These are phyloP conservation scores for Phytophthora rubi DNA, from an alignment of 352 stramenopile genomes.

Conservation along the genomic window DNA sequence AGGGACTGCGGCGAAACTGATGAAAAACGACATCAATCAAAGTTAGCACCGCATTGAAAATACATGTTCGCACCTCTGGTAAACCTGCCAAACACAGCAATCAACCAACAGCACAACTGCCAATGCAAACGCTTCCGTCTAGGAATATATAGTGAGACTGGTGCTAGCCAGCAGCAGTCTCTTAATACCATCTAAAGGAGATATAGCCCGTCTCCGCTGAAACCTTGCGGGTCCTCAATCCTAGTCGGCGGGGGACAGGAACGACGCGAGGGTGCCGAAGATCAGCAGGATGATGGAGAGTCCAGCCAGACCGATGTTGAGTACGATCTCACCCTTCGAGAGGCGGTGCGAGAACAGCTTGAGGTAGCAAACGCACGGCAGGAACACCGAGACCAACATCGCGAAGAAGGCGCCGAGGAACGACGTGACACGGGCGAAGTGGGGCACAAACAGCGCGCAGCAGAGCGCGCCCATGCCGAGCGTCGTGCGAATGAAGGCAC, in stretches of 20 bases:
- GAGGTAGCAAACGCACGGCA: conserved; percentile 86
- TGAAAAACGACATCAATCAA: neutral
- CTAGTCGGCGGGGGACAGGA: conserved; percentile 73
- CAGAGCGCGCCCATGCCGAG: conserved; percentile 63
- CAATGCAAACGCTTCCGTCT: conserved; percentile 20
- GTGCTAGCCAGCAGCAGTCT: conserved; percentile 17
- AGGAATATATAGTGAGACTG: conserved; percentile 28
- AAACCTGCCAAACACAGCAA: too few relatives aligned
- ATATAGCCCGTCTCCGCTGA: neutral
- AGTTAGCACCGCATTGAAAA: neutral
- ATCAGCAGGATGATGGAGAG: conserved; percentile 76
- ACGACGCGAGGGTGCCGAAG: conserved; percentile 81
- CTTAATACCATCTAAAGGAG: conserved; percentile 27
- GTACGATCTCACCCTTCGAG: conserved; percentile 50
- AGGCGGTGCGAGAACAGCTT: conserved; percentile 76
- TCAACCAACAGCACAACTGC: too few relatives aligned
- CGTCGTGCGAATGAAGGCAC: conserved; percentile 66
- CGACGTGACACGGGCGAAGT: conserved; percentile 85
- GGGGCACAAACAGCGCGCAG: conserved; percentile 76
- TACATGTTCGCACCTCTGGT: neutral
- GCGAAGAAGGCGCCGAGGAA: conserved; percentile 89
- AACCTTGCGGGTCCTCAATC: neutral
- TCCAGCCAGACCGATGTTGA: conserved; percentile 63
- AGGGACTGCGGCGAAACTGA: conserved; percentile 13
- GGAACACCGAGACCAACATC: conserved; percentile 84